These are phyloP conservation scores for Scedosporium boydii DNA, from an alignment of 2,329 filamentous ascomycete species.

Conservation along the genomic window DNA sequence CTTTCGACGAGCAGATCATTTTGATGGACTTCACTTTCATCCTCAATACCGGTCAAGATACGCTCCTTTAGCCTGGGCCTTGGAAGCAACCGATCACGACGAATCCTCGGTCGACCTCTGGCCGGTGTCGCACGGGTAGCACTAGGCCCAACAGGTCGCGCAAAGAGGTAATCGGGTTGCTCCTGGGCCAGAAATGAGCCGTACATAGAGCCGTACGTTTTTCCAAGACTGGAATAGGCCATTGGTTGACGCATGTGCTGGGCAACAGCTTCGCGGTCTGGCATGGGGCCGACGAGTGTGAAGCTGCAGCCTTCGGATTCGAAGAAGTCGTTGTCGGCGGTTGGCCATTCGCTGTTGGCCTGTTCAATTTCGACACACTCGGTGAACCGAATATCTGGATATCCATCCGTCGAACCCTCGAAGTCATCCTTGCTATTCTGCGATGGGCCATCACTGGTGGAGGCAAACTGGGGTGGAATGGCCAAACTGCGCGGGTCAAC, in stretches of 20 bases:
- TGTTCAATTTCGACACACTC: conserved; percentile 15
- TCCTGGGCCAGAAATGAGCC: neutral
- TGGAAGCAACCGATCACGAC: conserved; percentile 2
- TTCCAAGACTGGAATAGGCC: neutral
- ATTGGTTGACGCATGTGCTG: neutral
- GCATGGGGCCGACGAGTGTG: conserved; percentile 33
- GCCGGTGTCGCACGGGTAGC: neutral
- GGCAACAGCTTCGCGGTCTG: conserved; percentile 15
- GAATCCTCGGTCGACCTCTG: conserved; percentile 9
- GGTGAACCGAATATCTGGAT: conserved; percentile 5
- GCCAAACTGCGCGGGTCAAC: neutral
- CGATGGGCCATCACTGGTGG: neutral
- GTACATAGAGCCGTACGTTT: neutral
- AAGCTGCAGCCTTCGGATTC: conserved; percentile 27
- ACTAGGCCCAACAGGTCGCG: neutral
- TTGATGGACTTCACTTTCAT: neutral
- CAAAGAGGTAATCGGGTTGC: neutral
- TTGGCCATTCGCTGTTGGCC: conserved; percentile 21
- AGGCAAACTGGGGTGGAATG: neutral
- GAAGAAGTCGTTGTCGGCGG: conserved; percentile 22
- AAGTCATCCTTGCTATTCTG: neutral
- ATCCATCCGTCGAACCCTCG: neutral
- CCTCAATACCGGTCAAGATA: conserved; percentile 6
- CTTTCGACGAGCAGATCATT: neutral
- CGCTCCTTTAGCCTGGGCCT: conserved; percentile 7